A percentile compares a stretch with the other conserved stretches of the same genome.
These are phyloP conservation scores for Populus alba DNA, from an alignment of 345 rosid species.

Conservation along the genomic window DNA sequence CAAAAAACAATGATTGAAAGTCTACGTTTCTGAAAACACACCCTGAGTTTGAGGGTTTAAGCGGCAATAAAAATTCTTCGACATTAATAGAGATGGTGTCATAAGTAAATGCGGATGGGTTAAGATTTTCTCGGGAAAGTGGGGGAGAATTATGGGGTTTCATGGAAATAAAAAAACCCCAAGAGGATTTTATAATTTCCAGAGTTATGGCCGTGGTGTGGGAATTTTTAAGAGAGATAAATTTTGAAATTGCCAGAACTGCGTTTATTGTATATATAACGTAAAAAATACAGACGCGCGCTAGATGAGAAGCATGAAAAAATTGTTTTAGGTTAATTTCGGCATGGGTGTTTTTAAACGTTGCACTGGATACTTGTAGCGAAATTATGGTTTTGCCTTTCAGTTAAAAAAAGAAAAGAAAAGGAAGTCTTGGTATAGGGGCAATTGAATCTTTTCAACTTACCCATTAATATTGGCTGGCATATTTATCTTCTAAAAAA, in stretches of 20 bases:
- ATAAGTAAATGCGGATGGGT: background rate
- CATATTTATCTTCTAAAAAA: too few species aligned
- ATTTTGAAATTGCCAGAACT: background rate
- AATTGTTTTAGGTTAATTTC: too few species aligned
- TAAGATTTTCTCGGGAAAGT: conserved; percentile 6
- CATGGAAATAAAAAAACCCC: background rate
- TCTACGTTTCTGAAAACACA: background rate
- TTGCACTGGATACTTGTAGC: too few species aligned
- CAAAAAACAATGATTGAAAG: background rate
- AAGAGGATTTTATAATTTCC: background rate
- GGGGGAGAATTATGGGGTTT: background rate
- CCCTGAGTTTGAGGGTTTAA: background rate
- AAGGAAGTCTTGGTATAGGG: too few species aligned
- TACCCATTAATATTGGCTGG: too few species aligned
- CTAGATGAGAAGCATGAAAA: too few species aligned
- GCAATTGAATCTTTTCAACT: too few species aligned
- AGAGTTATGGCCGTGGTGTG: background rate
- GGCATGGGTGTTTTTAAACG: too few species aligned
- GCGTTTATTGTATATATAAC: background rate
- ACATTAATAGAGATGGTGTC: background rate
- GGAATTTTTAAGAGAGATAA: background rate
- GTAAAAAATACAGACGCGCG: too few species aligned
- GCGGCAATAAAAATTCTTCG: background rate
- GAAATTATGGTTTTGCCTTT: too few species aligned
- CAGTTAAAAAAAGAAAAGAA: too few species aligned